A percentile compares a stretch with the other conserved stretches of the same genome.
phyloP scores from a whole-genome alignment of 1,284 basidiomycete genomes.

The Cerrena zonata region DNA sequence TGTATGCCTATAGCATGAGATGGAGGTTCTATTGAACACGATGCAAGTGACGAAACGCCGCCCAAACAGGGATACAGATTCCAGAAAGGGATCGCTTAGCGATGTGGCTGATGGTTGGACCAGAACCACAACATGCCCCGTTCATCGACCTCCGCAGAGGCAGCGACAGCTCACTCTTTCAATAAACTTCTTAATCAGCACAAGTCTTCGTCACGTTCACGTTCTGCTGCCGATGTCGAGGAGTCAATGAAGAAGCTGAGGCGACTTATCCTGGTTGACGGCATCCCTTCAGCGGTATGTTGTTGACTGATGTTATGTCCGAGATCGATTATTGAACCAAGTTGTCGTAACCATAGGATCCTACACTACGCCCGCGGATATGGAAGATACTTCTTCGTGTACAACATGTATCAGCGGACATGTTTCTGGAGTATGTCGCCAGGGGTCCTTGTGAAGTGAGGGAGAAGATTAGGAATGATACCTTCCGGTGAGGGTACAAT shows the following conservation, averaged over 20 bases:
- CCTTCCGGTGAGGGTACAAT: slow-evolving; percentile 68
- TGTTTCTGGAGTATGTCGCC: slow-evolving; percentile 77
- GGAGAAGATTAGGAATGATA: slow-evolving; percentile 83
- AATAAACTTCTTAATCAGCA: slow-evolving; percentile 71
- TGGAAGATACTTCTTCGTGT: slow-evolving; percentile 90
- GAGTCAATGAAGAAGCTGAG: slow-evolving; percentile 79
- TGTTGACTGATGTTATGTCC: not conserved
- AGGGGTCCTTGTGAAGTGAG: slow-evolving; percentile 81
- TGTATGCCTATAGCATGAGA: not conserved
- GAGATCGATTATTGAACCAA: not conserved
- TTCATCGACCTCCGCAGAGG: slow-evolving; percentile 22
- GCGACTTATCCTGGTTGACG: slow-evolving; percentile 80
- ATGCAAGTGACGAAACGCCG: not conserved
- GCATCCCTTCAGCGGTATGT: slow-evolving; percentile 69
- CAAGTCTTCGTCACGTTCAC: slow-evolving; percentile 54
- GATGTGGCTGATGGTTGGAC: not conserved
- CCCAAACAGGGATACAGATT: too few species aligned
- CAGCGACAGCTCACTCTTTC: slow-evolving; percentile 61
- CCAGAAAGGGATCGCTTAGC: not conserved
- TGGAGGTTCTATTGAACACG: not conserved
- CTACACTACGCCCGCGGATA: slow-evolving; percentile 71
- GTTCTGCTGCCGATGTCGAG: slow-evolving; percentile 62
- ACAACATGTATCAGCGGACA: slow-evolving; percentile 67
- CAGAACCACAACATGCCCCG: slow-evolving; percentile 11
- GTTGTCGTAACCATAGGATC: slow-evolving; percentile 43